Base-by-base conservation (phyloP, 805 yeast species). In the Nakazawaea wyomingensis region DNA sequence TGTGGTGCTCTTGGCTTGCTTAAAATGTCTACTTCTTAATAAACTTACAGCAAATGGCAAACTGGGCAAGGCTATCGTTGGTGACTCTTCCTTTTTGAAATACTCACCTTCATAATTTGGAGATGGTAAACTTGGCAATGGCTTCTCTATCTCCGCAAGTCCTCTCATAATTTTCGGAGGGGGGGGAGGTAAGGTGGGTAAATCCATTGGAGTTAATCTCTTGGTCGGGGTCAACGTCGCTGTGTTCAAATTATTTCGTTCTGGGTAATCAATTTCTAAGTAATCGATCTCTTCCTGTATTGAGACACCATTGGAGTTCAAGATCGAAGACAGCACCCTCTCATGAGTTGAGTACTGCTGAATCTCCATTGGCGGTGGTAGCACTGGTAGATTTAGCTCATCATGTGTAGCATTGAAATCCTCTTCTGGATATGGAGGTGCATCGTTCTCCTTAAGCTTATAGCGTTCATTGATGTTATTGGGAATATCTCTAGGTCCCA, bases 31-130 rank as follows among this genome's bases (percentile, higher is more conserved):
- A 17, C 68, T 68, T 13, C 65, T 67, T 29, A 80, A 55, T 0
- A 71, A 59, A 10, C 73, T 66, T 0, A 82, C 70, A 3, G 76
- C 59, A 48, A 80, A 80, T 3, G 84, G 84, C 7, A 79, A 63
- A 35, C 72, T 67, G 0, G 86, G 85, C 16, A 77, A 51, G 35
- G 17, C 14, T 13, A 28, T 14, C 50, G 56, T 14, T 21, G 41
- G 36, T 17, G 10, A n/a, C n/a, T 20, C 31, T 21, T 35, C 40
- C 13, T 17, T 14, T 17, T 33, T 19, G 11, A 33, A 16, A 17
- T 41, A 41, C 21, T 41, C 44, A 10, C 39, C 39, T 11, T 34
- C 30, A 21, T 40, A 40, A 8, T 22, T 16, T 13, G 34, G 34
- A 20, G 35, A 8, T 8, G 46, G 47, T 28, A 26, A 9, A 6